Evolutionary conservation across 2,329 filamentous ascomycete species (phyloP), one percentile per base, ranked within the genome.

Genomic region (Ophiostoma tasmaniense): DNA sequence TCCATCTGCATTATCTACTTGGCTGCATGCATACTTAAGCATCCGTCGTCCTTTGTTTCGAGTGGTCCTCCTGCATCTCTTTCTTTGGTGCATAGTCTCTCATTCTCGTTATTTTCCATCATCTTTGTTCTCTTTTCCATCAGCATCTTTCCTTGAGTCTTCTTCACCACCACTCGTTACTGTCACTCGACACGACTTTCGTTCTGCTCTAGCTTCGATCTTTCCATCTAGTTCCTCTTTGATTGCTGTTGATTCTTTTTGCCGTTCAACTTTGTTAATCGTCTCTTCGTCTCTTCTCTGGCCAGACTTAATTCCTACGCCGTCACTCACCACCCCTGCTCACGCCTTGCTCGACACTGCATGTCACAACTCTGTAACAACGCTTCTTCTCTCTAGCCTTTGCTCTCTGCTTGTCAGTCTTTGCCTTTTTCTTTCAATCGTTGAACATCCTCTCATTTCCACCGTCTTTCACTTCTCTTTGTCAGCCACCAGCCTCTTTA

Each of bases 251-350:
- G 2, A 8, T 22, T 52, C 50, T 55, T 25, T 25, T 11, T 3
- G 6, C 25, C 25, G n/a, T 65, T 66, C 22, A 35, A 70, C 45
- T 25, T 66, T 22, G 33, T 8, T n/a, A n/a, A 33, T 45, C 11
- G n/a, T n/a, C 61, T 20, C 67, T 55, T 76, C 75, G n/a, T n/a
- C n/a, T n/a, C 22, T 14, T 33, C 14, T 28, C 4, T 5, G 22
- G 13, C 50, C 25, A 55, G 50, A 55, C 8, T 55, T 55, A 13
- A 55, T 55, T 45, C n/a, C 17, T 8, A 25, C 50, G n/a, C 50
- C 1, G 50, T 55, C 50, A 55, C 50, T 55, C 22, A 20, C 7
- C n/a, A 14, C 42, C 22, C 50, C 17, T 55, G 50, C 6, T 25
- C 50, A 28, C 50, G 50, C 50, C 50, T 55, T 55, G 50, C 50